Evolutionary conservation across 495 filamentous ascomycete species (phyloP), one percentile per base, ranked within the genome.

Genomic region (Lophium mytilinum): DNA sequence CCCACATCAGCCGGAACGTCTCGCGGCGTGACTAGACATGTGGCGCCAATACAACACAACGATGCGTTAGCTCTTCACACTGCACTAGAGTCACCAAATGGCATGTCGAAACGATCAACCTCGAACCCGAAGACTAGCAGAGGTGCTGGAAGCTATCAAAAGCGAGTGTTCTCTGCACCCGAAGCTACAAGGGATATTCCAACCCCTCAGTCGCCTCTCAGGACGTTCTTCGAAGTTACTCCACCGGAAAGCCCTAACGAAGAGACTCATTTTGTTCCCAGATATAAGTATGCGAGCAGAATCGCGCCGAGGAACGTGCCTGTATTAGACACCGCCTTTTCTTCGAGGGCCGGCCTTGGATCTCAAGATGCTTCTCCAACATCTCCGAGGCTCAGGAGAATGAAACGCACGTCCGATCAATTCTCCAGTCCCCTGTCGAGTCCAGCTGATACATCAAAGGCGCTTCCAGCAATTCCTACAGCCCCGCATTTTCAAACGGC

Each of bases 151-250:
- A 55, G 21, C 17, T 45, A 17, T 39, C 62, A 65, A 37, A 65
- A 61, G 34, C 62, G 62, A 15, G 55, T 65, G 15, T 52, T 50
- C 4, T 65, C 62, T 35, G 62, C 62, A 9, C 62, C 62, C 1
- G 61, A 64, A 41, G 14, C 61, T 36, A 36, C 49, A 3, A 41
- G 45, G 21, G 34, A 51, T 30, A 30, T 17, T 6, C 52, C n/a
- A 34, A 9, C 21, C 21, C 5, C 24, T 30, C 50, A 41, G 34
- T 37, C 21, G 18, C 18, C 33, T 37, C 46, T 46, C 19, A 35
- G 24, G 37, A 21, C 36, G 9, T 52, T 55, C 10, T 51, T 47
- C 18, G 46, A 56, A 41, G 9, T 42, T n/a, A 43, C 46, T 11
- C 11, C 33, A 4, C 39, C 19, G 19, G 37, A 41, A 33, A 21